Conservation (phyloP, 2,329 filamentous ascomycete genomes). For the Neofusicoccum cordaticola region DNA sequence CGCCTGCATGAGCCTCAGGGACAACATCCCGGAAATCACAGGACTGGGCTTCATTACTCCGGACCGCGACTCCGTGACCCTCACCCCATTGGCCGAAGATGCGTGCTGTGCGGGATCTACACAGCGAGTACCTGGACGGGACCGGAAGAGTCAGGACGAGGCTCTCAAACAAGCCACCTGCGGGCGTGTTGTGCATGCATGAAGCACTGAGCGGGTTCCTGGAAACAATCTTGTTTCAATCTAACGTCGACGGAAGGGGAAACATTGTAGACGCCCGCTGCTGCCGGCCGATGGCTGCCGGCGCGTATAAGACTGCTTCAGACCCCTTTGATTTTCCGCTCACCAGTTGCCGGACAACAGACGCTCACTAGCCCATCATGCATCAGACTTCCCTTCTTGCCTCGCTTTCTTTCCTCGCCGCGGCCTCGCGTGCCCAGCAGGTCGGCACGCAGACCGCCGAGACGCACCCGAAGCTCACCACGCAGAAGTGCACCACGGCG, state of each 20-base stretch:
- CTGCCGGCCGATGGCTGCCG: not conserved
- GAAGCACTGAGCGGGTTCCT: not conserved
- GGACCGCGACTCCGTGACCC: not conserved
- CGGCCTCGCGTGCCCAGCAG: conserved; percentile 41
- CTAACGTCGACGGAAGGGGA: not conserved
- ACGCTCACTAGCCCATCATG: conserved; percentile 27
- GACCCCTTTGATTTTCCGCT: not conserved
- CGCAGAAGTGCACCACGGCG: conserved; percentile 39
- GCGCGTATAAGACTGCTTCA: not conserved
- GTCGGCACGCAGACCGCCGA: conserved; percentile 41
- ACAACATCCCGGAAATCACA: conserved; percentile 11
- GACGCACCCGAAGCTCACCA: conserved; percentile 41
- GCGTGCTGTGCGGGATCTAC: not conserved
- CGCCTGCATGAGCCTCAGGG: conserved; percentile 3
- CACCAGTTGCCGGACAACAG: conserved; percentile 12
- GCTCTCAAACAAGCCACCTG: not conserved
- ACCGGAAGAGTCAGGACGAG: not conserved
- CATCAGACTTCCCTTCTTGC: conserved; percentile 40
- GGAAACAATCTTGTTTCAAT: not conserved
- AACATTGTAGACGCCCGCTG: not conserved
- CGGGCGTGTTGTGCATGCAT: conserved; percentile 1
- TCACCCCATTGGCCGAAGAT: not conserved
- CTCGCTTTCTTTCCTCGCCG: conserved; percentile 37
- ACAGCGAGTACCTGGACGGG: not conserved
- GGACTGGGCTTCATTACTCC: conserved; percentile 2